Evolutionary conservation across 306 rosid species (phyloP).

Genomic region (Glycine tomentella): DNA sequence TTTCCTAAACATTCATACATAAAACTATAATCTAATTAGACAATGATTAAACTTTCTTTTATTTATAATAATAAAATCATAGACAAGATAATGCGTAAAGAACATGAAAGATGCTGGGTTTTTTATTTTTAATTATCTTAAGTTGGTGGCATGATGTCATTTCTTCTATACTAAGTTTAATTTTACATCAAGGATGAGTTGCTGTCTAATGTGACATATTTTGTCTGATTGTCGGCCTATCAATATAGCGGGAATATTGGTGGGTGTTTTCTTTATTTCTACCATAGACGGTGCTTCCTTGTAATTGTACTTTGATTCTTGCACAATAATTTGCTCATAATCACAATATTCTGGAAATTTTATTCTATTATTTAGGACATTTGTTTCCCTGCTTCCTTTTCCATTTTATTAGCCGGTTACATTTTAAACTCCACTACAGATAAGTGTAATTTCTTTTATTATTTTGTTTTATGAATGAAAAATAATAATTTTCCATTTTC

Average conservation of each 20-base stretch:
- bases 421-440: no score
- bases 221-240: slow-evolving; percentile 93
- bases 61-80: no score
- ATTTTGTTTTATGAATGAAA: no score
- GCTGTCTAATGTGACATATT: slow-evolving; percentile 74
- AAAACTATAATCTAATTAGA: slow-evolving; percentile 19
- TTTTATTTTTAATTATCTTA: slow-evolving; percentile 5
- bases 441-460: no score
- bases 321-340: neutral
- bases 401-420: no score
- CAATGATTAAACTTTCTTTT: neutral
- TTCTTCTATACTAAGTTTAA: slow-evolving; percentile 8
- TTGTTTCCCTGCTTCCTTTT: neutral
- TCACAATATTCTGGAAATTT: slow-evolving; percentile 19
- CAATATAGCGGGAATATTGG: slow-evolving; percentile 96
- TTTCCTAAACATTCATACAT: no score
- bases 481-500: no score
- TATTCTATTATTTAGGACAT: neutral
- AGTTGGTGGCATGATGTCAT: slow-evolving; percentile 51
- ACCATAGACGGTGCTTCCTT: slow-evolving; percentile 37
- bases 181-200: slow-evolving; percentile 50
- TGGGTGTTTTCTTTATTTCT: slow-evolving; percentile 49
- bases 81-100: slow-evolving; percentile 28
- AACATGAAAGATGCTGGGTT: slow-evolving; percentile 35
- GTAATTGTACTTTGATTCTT: slow-evolving; percentile 30